These are phyloP conservation scores for Starmerella sp. DNA, from an alignment of 805 yeast genomes.

Conservation along the genomic window DNA sequence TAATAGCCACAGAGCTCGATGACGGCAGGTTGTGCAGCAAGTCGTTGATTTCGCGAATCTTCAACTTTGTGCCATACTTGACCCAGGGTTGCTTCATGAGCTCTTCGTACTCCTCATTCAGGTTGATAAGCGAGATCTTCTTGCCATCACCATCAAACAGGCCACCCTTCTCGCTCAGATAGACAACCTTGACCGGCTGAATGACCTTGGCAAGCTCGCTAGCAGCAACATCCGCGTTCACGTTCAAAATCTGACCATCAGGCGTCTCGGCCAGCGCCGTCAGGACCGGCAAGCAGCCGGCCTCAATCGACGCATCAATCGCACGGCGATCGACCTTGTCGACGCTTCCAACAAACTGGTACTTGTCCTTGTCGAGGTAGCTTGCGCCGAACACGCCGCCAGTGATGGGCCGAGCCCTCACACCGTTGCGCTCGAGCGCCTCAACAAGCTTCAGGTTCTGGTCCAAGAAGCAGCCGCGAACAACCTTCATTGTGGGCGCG, in stretches of 20 bases:
- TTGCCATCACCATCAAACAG: conserved; percentile 86
- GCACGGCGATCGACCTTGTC: conserved; percentile 77
- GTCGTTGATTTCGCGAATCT: conserved; percentile 93
- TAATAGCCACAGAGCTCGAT: conserved; percentile 95
- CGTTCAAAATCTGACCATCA: conserved; percentile 92
- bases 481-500: conserved; percentile 88
- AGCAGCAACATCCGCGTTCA: conserved; percentile 98
- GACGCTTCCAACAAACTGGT: conserved; percentile 86
- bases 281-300: conserved; percentile 92
- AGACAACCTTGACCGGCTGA: conserved; percentile 93
- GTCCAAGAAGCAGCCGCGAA: conserved; percentile 86
- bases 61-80: conserved; percentile 94
- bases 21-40: conserved; percentile 88
- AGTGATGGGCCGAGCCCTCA: conserved; percentile 95
- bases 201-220: conserved; percentile 94
- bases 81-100: conserved; percentile 94
- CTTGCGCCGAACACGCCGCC: conserved; percentile 95
- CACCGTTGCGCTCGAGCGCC: conserved; percentile 92
- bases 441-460: conserved; percentile 92
- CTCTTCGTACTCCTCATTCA: conserved; percentile 91
- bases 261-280: conserved; percentile 95
- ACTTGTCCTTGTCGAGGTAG: conserved; percentile 79
- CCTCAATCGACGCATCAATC: conserved; percentile 85
- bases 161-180: conserved; percentile 96
- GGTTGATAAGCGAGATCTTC: conserved; percentile 76